A percentile compares a stretch with the other conserved stretches of the same genome.
Conservation (phyloP, 495 filamentous ascomycete genomes). For the Talaromyces borbonicus region DNA sequence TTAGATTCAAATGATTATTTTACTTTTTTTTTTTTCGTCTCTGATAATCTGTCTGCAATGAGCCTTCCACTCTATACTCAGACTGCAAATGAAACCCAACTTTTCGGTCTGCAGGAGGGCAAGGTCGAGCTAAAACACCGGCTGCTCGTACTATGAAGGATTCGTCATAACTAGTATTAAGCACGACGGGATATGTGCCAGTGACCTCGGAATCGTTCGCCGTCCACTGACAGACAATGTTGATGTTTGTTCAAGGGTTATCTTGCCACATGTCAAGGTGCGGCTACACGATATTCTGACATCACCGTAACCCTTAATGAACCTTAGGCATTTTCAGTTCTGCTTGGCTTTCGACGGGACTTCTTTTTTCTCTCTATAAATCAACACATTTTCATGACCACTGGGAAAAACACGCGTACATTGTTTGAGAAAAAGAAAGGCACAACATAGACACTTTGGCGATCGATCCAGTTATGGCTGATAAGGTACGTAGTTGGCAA, state of each 20-base stretch:
- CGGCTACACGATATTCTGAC: constrained; percentile 2
- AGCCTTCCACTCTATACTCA: constrained; percentile 8
- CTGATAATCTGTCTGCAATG: constrained; percentile 12
- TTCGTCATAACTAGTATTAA: neutral
- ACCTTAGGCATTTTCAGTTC: neutral
- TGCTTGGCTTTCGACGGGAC: neutral
- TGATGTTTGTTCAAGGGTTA: neutral
- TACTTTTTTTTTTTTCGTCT: constrained; percentile 16
- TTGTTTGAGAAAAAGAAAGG: too few species aligned
- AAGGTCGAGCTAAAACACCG: too few species aligned
- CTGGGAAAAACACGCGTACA: too few species aligned
- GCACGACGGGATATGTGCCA: too few species aligned
- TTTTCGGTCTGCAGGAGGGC: too few species aligned
- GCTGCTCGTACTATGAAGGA: too few species aligned
- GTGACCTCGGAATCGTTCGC: neutral
- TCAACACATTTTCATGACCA: neutral
- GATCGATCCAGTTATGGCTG: too few species aligned
- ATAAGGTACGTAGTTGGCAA: neutral
- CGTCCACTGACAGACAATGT: neutral
- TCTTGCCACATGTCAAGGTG: constrained; percentile 1
- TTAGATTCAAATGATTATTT: too few species aligned
- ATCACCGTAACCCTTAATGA: neutral
- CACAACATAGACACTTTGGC: too few species aligned
- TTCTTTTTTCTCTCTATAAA: neutral
- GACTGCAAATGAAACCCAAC: constrained; percentile 11